Base-by-base conservation (phyloP, 2,329 filamentous ascomycete species). In the Amauroascus niger region DNA sequence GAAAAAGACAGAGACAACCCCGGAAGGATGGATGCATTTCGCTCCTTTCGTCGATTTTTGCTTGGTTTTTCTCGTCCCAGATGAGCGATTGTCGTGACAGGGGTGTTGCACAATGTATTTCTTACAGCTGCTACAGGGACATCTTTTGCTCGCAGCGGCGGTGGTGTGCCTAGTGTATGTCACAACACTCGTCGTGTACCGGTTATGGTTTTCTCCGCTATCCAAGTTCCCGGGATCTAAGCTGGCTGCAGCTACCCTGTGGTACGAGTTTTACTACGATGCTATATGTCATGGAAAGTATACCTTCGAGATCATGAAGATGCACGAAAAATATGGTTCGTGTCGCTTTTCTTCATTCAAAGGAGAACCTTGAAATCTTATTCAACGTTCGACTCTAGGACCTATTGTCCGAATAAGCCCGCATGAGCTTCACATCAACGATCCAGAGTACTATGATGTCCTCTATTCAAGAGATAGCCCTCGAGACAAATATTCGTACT, bases 361-460 rank as follows among this genome's bases (percentile, higher is more conserved):
- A 45, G 26, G 20, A 3, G 3, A 14, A 26, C 11, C 11, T 13
- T n/a, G n/a, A 41, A 16, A n/a, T 22, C 22, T 50, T 43, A 26
- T 45, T 45, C 41, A 26, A 1, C 24, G n/a, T 28, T 45, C 8
- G 1, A 11, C 16, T 39, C 1, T 41, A 66, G 65, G 65, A 4
- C 65, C 65, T 3, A 67, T 68, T 39, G 63, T 67, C 20, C 65
- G 66, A 28, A 66, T 67, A 44, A 62, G 59, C 53, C 66, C 65
- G 2, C 59, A 60, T 46, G 65, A 67, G 53, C 55, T 68, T n/a
- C 66, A 68, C 49, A 61, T 67, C 55, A 59, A 61, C 22, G 65
- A 68, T 45, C 60, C 57, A 3, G 52, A 58, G 1, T 60, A 57
- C 50, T 61, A 58, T 40, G 57, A 58, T 37, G 47, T 53, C 7